Percentiles rank a stretch among this genome's conserved stretches.
Conservation (phyloP, 2,329 filamentous ascomycete genomes). For the Malbranchea zuffiana region DNA sequence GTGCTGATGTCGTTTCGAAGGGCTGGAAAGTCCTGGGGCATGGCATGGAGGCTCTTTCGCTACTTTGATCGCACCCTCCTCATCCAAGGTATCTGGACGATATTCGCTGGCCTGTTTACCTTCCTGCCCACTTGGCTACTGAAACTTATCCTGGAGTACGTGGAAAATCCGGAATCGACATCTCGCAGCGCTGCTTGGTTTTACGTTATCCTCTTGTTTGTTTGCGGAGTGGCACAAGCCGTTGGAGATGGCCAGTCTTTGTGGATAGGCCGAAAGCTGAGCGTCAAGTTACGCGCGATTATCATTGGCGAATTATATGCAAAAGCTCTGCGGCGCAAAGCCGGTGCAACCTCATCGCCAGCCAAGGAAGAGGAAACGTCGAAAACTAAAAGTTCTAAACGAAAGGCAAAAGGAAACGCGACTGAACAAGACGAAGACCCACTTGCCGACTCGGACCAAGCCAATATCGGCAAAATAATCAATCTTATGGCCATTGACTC, state of each 20-base stretch:
- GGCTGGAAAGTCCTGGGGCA: slow-evolving; percentile 65
- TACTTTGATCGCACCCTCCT: slow-evolving; percentile 72
- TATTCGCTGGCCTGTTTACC: slow-evolving; percentile 68
- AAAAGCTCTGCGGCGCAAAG: slow-evolving; percentile 85
- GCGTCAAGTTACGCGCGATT: slow-evolving; percentile 83
- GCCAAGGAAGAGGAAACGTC: slow-evolving; percentile 40
- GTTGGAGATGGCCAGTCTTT: slow-evolving; percentile 75
- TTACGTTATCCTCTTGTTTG: slow-evolving; percentile 80
- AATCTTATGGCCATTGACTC: slow-evolving; percentile 99
- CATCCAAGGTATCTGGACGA: slow-evolving; percentile 68
- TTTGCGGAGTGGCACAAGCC: slow-evolving; percentile 71
- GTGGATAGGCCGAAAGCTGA: slow-evolving; percentile 89
- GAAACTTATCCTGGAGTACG: slow-evolving; percentile 82
- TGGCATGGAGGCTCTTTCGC: slow-evolving; percentile 69
- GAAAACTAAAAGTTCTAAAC: slow-evolving; percentile 34
- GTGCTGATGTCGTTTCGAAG: slow-evolving; percentile 77
- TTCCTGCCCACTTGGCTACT: slow-evolving; percentile 87
- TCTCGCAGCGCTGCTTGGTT: slow-evolving; percentile 89
- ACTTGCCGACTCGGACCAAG: slow-evolving; percentile 33
- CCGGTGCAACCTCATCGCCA: slow-evolving; percentile 47
- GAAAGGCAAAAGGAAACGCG: slow-evolving; percentile 19
- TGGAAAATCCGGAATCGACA: slow-evolving; percentile 66
- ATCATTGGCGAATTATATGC: slow-evolving; percentile 96
- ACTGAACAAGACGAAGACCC: slow-evolving; percentile 25
- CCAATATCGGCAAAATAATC: slow-evolving; percentile 94